phyloP scores from a whole-genome alignment of 768 basidiomycete species.

The Jaapia argillacea region DNA sequence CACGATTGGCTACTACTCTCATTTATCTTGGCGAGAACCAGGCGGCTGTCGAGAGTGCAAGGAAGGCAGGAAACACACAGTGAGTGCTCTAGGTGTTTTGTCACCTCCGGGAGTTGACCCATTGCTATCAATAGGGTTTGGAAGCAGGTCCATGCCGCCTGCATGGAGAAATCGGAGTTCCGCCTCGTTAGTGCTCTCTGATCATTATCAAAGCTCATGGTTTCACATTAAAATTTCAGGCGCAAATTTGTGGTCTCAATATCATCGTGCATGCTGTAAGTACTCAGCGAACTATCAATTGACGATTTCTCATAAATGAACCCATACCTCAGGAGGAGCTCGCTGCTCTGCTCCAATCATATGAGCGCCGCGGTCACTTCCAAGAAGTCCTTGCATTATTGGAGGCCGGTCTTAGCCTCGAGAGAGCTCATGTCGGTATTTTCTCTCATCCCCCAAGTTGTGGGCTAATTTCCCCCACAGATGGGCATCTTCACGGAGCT shows the following conservation, averaged over 20 bases:
- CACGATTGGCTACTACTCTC: constrained; percentile 91
- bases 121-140: constrained; percentile 50
- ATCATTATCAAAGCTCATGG: constrained; percentile 6
- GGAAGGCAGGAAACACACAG: constrained; percentile 99
- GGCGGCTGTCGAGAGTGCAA: constrained; percentile 96
- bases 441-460: no score
- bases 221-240: no score
- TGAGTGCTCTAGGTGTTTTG: no score
- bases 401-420: constrained; percentile 92
- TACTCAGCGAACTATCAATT: no score
- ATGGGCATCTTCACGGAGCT: constrained; percentile 99
- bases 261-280: constrained; percentile 92
- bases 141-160: constrained; percentile 99
- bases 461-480: no score
- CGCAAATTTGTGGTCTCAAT: constrained; percentile 98
- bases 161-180: constrained; percentile 96
- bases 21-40: constrained; percentile 99
- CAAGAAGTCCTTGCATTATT: constrained; percentile 87
- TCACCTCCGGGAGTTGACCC: neutral
- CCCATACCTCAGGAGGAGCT: no score
- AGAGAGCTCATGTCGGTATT: constrained; percentile 75
- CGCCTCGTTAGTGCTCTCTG: no score
- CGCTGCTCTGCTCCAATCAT: constrained; percentile 60
- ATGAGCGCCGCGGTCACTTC: constrained; percentile 88
- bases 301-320: no score